phyloP scores from a whole-genome alignment of 2,329 filamentous ascomycete species.

The Alternaria postmessia region DNA sequence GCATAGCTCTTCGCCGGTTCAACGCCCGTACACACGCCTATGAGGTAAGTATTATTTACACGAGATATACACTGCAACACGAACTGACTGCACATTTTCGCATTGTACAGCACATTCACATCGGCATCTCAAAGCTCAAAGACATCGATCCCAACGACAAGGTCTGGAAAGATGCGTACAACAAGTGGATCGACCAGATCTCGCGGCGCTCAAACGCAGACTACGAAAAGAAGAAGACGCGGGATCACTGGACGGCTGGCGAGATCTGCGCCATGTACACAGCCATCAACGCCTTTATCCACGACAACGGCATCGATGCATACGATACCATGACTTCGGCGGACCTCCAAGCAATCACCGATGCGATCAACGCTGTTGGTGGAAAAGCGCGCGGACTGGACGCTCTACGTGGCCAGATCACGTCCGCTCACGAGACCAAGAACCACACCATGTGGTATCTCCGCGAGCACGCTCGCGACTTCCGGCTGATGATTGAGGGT shows the following conservation, averaged over 20 bases:
- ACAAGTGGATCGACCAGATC: constrained; percentile 16
- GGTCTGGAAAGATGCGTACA: constrained; percentile 4
- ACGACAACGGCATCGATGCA: constrained; percentile 4
- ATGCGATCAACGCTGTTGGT: constrained; percentile 2
- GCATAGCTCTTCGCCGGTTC: constrained; percentile 7
- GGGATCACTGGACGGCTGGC: background rate
- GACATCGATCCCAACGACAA: constrained; percentile 7
- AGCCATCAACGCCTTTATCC: constrained; percentile 4
- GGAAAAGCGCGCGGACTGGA: background rate
- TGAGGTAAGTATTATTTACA: background rate
- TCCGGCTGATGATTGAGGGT: background rate
- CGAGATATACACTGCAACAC: background rate
- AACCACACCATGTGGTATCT: constrained; percentile 10
- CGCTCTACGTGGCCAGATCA: constrained; percentile 5
- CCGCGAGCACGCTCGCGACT: background rate
- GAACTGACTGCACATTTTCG: background rate
- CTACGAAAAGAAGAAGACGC: constrained; percentile 1
- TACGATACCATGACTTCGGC: background rate
- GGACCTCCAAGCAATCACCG: background rate
- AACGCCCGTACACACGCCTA: constrained; percentile 8
- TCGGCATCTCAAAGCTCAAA: background rate
- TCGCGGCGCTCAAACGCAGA: constrained; percentile 5
- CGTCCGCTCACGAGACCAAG: constrained; percentile 3
- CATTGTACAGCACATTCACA: background rate
- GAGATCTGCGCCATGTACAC: constrained; percentile 14